Conservation (phyloP, 495 filamentous ascomycete species). For the Platismatia glauca region DNA sequence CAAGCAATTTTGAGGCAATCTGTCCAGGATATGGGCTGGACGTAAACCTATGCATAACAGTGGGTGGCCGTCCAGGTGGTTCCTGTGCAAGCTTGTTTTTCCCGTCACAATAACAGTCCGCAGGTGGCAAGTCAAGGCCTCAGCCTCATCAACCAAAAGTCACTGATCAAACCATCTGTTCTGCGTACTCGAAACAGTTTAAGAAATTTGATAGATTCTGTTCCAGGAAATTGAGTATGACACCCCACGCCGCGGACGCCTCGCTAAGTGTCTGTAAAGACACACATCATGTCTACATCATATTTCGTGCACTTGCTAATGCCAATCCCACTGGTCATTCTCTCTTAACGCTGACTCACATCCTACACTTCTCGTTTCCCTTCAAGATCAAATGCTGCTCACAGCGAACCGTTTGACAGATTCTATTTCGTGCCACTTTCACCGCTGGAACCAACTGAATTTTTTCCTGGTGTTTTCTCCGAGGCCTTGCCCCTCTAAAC, state of each 20-base stretch:
- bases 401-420: not conserved
- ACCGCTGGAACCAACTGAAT: conserved; percentile 25
- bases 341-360: not conserved
- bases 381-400: not conserved
- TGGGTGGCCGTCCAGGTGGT: not conserved
- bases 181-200: not conserved
- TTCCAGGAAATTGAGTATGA: not conserved
- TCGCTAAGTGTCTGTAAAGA: not conserved
- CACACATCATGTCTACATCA: not conserved
- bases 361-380: not conserved
- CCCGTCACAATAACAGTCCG: not conserved
- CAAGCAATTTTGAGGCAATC: not conserved
- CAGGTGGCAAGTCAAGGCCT: not conserved
- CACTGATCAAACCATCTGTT: not conserved
- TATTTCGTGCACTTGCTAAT: not conserved
- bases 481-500: conserved; percentile 18
- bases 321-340: not conserved
- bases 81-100: not conserved
- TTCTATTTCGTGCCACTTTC: not conserved
- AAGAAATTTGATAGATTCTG: not conserved
- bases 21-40: not conserved
- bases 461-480: conserved; percentile 19
- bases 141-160: not conserved
- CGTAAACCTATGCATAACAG: not conserved
- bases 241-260: not conserved